Evolutionary conservation across 768 basidiomycete genomes (phyloP).

Genomic region (Suillus tomentosus): DNA sequence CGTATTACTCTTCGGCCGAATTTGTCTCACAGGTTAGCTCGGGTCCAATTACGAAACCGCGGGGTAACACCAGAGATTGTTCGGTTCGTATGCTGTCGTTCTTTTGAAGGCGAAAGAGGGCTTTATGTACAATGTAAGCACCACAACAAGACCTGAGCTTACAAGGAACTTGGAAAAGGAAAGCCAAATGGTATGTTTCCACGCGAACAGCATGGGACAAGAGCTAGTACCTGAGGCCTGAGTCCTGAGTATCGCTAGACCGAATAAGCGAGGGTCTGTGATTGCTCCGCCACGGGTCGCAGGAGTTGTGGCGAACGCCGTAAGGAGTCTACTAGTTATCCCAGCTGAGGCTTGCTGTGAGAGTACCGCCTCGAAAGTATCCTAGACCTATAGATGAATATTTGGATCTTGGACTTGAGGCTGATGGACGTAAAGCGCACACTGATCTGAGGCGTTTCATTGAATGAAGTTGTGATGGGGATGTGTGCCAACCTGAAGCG

Average conservation of each 20-base stretch:
- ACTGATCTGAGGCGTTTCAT: slow-evolving; percentile 1
- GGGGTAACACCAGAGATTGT: slow-evolving; percentile 16
- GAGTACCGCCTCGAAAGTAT: neutral
- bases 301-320: slow-evolving; percentile 13
- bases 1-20: slow-evolving; percentile 15
- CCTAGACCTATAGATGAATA: neutral
- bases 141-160: slow-evolving; percentile 7
- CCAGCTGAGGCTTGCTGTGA: slow-evolving; percentile 5
- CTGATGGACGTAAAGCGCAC: slow-evolving; percentile 9
- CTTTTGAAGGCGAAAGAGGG: slow-evolving; percentile 14
- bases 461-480: neutral
- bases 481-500: neutral
- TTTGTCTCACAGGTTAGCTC: slow-evolving; percentile 15
- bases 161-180: slow-evolving; percentile 2
- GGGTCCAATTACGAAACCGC: slow-evolving; percentile 21
- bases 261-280: slow-evolving; percentile 27
- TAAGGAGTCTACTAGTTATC: slow-evolving; percentile 7
- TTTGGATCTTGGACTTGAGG: slow-evolving; percentile 6
- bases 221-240: slow-evolving; percentile 11
- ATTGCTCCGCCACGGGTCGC: slow-evolving; percentile 23
- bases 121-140: slow-evolving; percentile 15
- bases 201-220: slow-evolving; percentile 12
- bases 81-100: slow-evolving; percentile 11
- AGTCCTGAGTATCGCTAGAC: slow-evolving; percentile 23
- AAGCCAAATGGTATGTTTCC: slow-evolving; percentile 1